Evolutionary conservation across 345 rosid genomes (phyloP).

Genomic region (Erysimum cheiranthoides): DNA sequence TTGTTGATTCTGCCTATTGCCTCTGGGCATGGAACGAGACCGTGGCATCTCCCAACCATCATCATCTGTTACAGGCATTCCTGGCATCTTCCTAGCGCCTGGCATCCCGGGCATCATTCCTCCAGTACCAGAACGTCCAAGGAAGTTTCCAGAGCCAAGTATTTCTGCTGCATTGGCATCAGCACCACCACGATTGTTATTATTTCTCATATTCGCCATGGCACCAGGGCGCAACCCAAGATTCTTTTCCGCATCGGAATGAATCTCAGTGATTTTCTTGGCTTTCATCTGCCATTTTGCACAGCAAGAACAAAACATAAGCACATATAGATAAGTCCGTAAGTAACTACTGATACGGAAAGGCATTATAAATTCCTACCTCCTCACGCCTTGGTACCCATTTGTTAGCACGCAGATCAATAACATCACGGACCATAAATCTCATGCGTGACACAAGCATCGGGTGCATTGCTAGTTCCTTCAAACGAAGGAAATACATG

Average conservation of each 20-base stretch:
- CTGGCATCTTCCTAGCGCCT: conserved; percentile 86
- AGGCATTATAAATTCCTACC: conserved; percentile 48
- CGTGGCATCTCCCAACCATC: conserved; percentile 83
- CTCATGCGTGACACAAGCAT: conserved; percentile 69
- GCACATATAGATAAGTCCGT: not conserved
- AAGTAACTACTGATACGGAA: conserved; percentile 4
- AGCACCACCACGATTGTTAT: conserved; percentile 32
- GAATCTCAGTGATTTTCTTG: conserved; percentile 90
- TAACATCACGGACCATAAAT: conserved; percentile 83
- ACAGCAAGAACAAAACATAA: conserved; percentile 18
- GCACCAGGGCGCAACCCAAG: conserved; percentile 96
- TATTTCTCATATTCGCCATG: conserved; percentile 73
- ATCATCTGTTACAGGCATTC: conserved; percentile 69
- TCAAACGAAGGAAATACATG: conserved; percentile 64
- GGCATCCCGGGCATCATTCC: conserved; percentile 99
- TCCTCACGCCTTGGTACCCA: conserved; percentile 98
- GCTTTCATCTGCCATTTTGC: conserved; percentile 74
- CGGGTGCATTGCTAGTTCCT: conserved; percentile 65
- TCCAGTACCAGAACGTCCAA: conserved; percentile 78
- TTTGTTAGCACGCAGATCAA: conserved; percentile 76
- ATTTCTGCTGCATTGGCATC: conserved; percentile 33
- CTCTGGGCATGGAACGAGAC: conserved; percentile 76
- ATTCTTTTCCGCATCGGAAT: conserved; percentile 86
- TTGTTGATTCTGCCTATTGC: conserved; percentile 58
- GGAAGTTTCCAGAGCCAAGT: conserved; percentile 64